Evolutionary conservation across 2,329 filamentous ascomycete genomes (phyloP).

Genomic region (Thermoascus crustaceus): DNA sequence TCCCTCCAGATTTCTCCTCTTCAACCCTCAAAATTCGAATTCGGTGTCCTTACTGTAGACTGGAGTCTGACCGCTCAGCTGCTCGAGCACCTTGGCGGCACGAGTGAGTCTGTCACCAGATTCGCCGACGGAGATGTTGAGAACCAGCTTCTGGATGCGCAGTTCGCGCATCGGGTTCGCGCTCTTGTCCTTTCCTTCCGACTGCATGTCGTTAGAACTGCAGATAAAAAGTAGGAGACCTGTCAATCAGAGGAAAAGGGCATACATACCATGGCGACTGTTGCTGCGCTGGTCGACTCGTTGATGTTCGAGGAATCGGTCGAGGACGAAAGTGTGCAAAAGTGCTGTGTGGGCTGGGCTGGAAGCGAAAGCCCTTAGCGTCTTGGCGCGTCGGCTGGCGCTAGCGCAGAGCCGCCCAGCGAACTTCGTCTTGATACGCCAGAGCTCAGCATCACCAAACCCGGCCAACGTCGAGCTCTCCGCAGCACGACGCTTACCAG

Average conservation of each 20-base stretch:
- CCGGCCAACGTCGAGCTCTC: conserved; percentile 2
- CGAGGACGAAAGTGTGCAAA: conserved; percentile 26
- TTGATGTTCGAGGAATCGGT: conserved; percentile 22
- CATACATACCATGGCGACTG: conserved; percentile 44
- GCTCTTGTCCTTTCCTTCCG: conserved; percentile 68
- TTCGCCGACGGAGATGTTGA: conserved; percentile 99
- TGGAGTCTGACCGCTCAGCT: conserved; percentile 98
- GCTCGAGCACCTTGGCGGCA: conserved; percentile 99
- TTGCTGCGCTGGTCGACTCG: conserved; percentile 33
- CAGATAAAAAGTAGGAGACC: too few relatives aligned
- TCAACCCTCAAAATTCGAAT: conserved; percentile 4
- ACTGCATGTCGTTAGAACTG: conserved; percentile 41
- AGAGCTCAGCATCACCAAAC: too few relatives aligned
- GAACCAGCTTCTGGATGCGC: conserved; percentile 97
- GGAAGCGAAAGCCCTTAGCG: conserved; percentile 32
- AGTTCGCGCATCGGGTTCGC: conserved; percentile 99
- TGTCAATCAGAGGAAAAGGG: too few relatives aligned
- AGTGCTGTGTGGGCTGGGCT: conserved; percentile 28
- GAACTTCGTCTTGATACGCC: too few relatives aligned
- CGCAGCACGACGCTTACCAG: too few relatives aligned
- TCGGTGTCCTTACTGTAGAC: conserved; percentile 76
- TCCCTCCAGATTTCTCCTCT: background rate
- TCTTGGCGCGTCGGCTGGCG: conserved; percentile 23
- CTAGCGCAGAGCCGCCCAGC: conserved; percentile 18
- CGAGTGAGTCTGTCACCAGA: conserved; percentile 99